Evolutionary conservation across 768 basidiomycete species (phyloP).

Genomic region (Phanerochaete carnosa): DNA sequence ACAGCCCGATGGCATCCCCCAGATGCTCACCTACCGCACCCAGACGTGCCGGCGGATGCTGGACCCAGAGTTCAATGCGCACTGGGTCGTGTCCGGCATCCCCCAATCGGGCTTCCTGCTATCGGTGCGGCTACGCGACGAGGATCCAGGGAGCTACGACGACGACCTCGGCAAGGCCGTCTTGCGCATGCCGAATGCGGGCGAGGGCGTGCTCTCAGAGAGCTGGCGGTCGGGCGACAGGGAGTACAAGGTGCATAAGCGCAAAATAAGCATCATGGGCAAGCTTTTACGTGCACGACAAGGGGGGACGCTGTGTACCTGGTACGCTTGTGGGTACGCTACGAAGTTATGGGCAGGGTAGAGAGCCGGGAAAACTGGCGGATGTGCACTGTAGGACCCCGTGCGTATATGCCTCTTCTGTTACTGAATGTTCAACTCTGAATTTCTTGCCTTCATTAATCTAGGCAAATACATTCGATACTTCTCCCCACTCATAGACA

Average conservation of each 20-base stretch:
- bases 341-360: constrained; percentile 31
- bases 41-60: constrained; percentile 20
- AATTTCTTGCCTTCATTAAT: neutral
- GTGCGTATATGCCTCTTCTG: constrained; percentile 19
- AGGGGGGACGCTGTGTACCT: constrained; percentile 24
- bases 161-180: constrained; percentile 24
- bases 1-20: neutral
- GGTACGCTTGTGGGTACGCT: constrained; percentile 23
- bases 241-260: constrained; percentile 31
- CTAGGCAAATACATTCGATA: constrained; percentile 32
- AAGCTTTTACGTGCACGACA: constrained; percentile 28
- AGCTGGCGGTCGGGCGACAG: constrained; percentile 26
- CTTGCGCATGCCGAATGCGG: constrained; percentile 15
- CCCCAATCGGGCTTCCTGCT: constrained; percentile 23
- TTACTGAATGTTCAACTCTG: neutral
- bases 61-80: constrained; percentile 22
- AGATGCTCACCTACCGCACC: constrained; percentile 21
- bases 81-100: constrained; percentile 25
- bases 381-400: constrained; percentile 38
- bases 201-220: constrained; percentile 15
- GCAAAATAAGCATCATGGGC: constrained; percentile 25
- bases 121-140: constrained; percentile 19
- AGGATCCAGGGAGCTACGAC: constrained; percentile 24
- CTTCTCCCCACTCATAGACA: constrained; percentile 41
- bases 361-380: constrained; percentile 27